Base-by-base conservation (phyloP, 192 early-diverging fungal species). In the Linnemannia exigua region DNA sequence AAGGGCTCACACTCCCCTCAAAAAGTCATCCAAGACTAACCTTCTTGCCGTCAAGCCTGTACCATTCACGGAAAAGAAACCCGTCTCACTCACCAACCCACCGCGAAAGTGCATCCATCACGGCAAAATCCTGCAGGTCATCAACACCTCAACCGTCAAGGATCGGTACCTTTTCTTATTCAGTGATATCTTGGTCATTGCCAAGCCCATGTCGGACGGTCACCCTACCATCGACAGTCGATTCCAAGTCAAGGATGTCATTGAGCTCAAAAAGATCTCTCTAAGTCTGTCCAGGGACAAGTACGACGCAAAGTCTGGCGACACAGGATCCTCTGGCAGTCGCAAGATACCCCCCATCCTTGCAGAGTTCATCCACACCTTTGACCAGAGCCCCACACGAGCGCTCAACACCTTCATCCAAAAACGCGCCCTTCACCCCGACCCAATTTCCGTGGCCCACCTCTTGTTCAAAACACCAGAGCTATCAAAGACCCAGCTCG, bases 151-250 rank as follows among this genome's bases (percentile, higher is more conserved):
- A 17, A 94, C 92, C 22, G 91, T 92, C 72, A 95, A 94, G 72
- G 92, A 95, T 50, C 87, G 93, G 7, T 94, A 93, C 71, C 84
- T 95, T 7, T 94, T 95, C 77, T 80, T 95, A 0, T 95, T 95
- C 51, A 92, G 77, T 48, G 93, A 95, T 66, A 79, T 94, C 1
- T 28, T 95, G 51, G 71, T 95, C 46, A 95, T 95, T 37, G 91
- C 93, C 47, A 95, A 95, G 74, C 91, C 90, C 5, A 88, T 93
- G 52, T 85, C 89, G 70, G 90, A 90, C 20, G 91, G 91, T 25
- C 67, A 86, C 50, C 87, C 88, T 6, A 86, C 84, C 8, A 67
- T 90, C n/a, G 81, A 89, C 33, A 89, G 88, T 67, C 82, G 90
- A 6, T 92, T 92, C 68, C 91, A 92, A 46, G 88, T 92, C 37